A percentile compares a stretch with the other conserved stretches of the same genome.
These are phyloP conservation scores for Neurospora sp. DNA, from an alignment of 495 filamentous ascomycete species.

Conservation along the genomic window DNA sequence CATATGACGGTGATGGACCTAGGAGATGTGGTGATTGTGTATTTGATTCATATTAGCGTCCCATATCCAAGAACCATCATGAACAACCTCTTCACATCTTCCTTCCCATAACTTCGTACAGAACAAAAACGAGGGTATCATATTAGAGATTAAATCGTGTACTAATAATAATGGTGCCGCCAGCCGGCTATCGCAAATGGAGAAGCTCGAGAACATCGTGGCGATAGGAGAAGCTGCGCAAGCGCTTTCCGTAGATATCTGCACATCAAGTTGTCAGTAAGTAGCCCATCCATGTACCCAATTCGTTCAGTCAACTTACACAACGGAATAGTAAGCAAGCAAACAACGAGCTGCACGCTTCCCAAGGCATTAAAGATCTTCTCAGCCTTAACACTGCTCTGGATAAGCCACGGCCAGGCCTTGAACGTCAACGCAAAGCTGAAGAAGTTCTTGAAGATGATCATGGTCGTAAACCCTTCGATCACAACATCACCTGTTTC, in stretches of 20 bases:
- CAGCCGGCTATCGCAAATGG: conserved; percentile 8
- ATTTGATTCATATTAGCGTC: background rate
- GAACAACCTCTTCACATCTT: background rate
- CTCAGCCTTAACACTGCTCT: conserved; percentile 43
- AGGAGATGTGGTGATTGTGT: background rate
- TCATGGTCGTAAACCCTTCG: conserved; percentile 81
- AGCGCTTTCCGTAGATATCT: conserved; percentile 78
- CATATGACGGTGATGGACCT: background rate
- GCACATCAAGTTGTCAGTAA: conserved; percentile 39
- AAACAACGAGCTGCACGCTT: conserved; percentile 67
- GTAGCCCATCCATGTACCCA: background rate
- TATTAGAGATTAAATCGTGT: background rate
- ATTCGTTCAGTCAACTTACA: conserved; percentile 28
- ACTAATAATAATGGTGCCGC: background rate
- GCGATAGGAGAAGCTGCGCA: conserved; percentile 58
- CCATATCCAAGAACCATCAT: background rate
- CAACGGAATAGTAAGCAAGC: conserved; percentile 65
- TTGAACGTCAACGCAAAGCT: conserved; percentile 74
- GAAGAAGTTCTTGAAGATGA: conserved; percentile 90
- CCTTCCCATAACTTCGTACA: background rate
- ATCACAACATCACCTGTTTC: conserved; percentile 64
- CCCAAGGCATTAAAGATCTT: conserved; percentile 56
- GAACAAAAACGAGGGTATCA: background rate
- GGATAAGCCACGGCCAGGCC: conserved; percentile 70
- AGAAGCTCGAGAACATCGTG: conserved; percentile 58